These are phyloP conservation scores for Saturnispora silvae DNA, from an alignment of 805 yeast species.

Conservation along the genomic window DNA sequence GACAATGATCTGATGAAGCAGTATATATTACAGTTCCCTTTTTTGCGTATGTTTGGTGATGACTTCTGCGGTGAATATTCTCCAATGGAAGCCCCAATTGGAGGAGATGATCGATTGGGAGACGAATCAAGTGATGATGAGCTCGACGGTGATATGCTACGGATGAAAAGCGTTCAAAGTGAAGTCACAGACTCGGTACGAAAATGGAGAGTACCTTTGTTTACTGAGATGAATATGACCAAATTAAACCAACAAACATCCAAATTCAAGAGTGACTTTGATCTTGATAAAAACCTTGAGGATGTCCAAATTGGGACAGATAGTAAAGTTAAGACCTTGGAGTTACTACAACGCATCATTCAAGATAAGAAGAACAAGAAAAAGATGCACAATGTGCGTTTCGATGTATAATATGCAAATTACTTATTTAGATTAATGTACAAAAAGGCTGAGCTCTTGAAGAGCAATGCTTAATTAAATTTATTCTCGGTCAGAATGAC, in stretches of 20 bases:
- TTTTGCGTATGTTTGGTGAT: conserved; percentile 28
- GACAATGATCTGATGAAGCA: conserved; percentile 53
- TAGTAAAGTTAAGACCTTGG: conserved; percentile 2
- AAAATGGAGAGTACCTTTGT: conserved; percentile 30
- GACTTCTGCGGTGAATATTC: conserved; percentile 24
- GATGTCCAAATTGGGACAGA: conserved; percentile 8
- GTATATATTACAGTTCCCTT: conserved; percentile 40
- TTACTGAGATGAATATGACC: conserved; percentile 22
- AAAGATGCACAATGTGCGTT: conserved; percentile 12
- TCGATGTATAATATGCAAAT: conserved; percentile 10
- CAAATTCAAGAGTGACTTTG: conserved; percentile 9
- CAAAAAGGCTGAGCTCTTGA: too few relatives aligned
- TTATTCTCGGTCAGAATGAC: conserved; percentile 33
- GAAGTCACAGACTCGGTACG: conserved; percentile 6
- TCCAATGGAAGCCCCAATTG: conserved; percentile 12
- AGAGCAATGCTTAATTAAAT: too few relatives aligned
- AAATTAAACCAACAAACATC: conserved; percentile 14
- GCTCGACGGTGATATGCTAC: conserved; percentile 16
- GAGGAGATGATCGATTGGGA: conserved; percentile 2
- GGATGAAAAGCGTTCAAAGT: conserved; percentile 11
- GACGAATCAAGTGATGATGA: background rate
- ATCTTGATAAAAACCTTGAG: conserved; percentile 6
- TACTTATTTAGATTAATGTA: too few relatives aligned
- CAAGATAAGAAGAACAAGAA: conserved; percentile 12
- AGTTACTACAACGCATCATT: conserved; percentile 13